phyloP scores from a whole-genome alignment of 2,329 filamentous ascomycete genomes.

The Juglanconis juglandina region DNA sequence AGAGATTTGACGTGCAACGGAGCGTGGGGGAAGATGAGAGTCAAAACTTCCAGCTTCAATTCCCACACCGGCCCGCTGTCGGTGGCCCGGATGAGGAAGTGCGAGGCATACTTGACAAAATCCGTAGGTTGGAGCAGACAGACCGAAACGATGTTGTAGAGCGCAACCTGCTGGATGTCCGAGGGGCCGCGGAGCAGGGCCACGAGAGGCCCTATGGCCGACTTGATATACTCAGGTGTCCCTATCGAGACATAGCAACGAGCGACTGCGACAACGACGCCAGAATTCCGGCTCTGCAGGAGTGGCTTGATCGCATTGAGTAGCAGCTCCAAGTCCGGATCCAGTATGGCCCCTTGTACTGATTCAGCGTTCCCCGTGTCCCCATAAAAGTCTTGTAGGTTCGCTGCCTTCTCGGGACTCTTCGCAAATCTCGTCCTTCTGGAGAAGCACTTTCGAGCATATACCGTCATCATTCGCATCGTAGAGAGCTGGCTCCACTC shows the following conservation, averaged over 20 bases:
- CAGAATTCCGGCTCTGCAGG: constrained; percentile 87
- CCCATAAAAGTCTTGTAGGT: constrained; percentile 76
- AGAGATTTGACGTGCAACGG: constrained; percentile 74
- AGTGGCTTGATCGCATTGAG: constrained; percentile 78
- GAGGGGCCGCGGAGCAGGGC: constrained; percentile 79
- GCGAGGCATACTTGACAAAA: constrained; percentile 85
- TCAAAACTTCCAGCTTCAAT: constrained; percentile 86
- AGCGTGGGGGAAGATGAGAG: constrained; percentile 84
- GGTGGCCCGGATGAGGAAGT: constrained; percentile 80
- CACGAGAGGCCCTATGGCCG: constrained; percentile 77
- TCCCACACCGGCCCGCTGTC: constrained; percentile 83
- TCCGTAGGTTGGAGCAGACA: constrained; percentile 70
- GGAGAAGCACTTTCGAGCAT: constrained; percentile 86
- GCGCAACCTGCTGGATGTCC: constrained; percentile 83
- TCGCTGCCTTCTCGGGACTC: constrained; percentile 33
- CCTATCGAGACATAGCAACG: constrained; percentile 83
- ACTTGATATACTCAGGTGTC: constrained; percentile 69
- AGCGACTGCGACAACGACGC: constrained; percentile 83
- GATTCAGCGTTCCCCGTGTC: constrained; percentile 51
- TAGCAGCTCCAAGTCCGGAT: constrained; percentile 79
- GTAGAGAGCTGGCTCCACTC: constrained; percentile 94
- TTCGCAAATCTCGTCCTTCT: constrained; percentile 58
- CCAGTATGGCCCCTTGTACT: constrained; percentile 60
- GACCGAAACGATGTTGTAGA: constrained; percentile 95
- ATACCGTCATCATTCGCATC: constrained; percentile 75